These are phyloP conservation scores for Calonectria hongkongensis DNA, from an alignment of 2,329 filamentous ascomycete genomes.

Conservation along the genomic window DNA sequence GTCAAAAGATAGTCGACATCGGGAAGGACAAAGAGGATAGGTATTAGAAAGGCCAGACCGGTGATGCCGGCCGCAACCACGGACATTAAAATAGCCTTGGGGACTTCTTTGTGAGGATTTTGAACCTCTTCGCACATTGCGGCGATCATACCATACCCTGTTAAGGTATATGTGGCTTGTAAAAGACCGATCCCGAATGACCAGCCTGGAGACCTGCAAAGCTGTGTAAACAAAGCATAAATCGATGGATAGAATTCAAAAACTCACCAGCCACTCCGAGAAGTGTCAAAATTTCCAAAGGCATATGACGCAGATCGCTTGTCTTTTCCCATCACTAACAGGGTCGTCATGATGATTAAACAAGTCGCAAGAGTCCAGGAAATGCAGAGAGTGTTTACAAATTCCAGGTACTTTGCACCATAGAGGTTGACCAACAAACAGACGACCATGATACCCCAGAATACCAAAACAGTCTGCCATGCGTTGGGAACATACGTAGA, in stretches of 20 bases:
- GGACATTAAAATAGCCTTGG: constrained; percentile 80
- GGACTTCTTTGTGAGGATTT: constrained; percentile 75
- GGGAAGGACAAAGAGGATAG: constrained; percentile 85
- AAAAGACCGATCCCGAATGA: constrained; percentile 2
- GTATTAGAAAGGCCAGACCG: constrained; percentile 79
- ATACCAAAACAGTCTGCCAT: constrained; percentile 86
- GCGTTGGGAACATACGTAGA: constrained; percentile 74
- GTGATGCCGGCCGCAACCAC: constrained; percentile 79
- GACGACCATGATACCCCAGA: constrained; percentile 79
- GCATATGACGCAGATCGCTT: constrained; percentile 80
- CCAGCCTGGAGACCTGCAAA: background rate
- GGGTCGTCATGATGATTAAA: constrained; percentile 80
- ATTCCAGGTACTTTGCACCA: constrained; percentile 72
- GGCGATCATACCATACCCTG: constrained; percentile 71
- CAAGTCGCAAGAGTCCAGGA: constrained; percentile 83
- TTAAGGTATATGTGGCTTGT: constrained; percentile 63
- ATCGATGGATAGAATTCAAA: no score
- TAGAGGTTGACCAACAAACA: constrained; percentile 82
- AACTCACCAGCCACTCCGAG: constrained; percentile 76
- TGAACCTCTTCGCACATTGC: constrained; percentile 78
- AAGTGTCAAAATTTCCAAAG: constrained; percentile 81
- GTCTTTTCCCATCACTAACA: constrained; percentile 78
- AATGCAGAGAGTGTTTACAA: constrained; percentile 82
- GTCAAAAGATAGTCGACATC: constrained; percentile 78
- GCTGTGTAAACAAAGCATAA: no score